phyloP scores from a whole-genome alignment of 768 basidiomycete genomes.

The Melanogaster broomeanus region DNA sequence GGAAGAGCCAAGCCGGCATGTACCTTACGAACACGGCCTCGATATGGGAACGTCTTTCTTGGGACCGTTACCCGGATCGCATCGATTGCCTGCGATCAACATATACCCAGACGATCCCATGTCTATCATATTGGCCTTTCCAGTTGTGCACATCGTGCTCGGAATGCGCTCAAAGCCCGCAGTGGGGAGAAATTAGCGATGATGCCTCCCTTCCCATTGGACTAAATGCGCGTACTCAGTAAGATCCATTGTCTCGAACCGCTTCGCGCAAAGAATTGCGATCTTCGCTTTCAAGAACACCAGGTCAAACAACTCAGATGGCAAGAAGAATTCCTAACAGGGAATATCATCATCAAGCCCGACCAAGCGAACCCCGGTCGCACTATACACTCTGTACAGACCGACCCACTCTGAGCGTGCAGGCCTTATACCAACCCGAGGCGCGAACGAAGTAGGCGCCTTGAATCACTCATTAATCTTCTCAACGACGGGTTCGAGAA shows the following conservation, averaged over 20 bases:
- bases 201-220: background rate
- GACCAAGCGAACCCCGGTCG: background rate
- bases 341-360: background rate
- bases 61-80: conserved; percentile 55
- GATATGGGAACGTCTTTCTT: conserved; percentile 67
- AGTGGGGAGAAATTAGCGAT: conserved; percentile 25
- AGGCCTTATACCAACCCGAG: conserved; percentile 75
- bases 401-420: conserved; percentile 94
- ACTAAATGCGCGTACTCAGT: conserved; percentile 61
- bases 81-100: conserved; percentile 91
- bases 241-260: no score
- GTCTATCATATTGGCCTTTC: conserved; percentile 59
- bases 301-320: conserved; percentile 87
- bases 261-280: conserved; percentile 89
- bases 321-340: conserved; percentile 81
- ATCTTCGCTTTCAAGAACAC: conserved; percentile 94
- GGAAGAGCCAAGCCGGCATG: conserved; percentile 1
- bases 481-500: conserved; percentile 94
- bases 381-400: conserved; percentile 63
- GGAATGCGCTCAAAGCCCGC: conserved; percentile 89
- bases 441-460: conserved; percentile 68
- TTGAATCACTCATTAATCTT: conserved; percentile 81
- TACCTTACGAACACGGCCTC: conserved; percentile 82
- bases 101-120: conserved; percentile 90
- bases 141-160: conserved; percentile 60